A percentile compares a stretch with the other conserved stretches of the same genome.
Conservation (phyloP, 345 rosid genomes). For the Gossypium mustelinum region DNA sequence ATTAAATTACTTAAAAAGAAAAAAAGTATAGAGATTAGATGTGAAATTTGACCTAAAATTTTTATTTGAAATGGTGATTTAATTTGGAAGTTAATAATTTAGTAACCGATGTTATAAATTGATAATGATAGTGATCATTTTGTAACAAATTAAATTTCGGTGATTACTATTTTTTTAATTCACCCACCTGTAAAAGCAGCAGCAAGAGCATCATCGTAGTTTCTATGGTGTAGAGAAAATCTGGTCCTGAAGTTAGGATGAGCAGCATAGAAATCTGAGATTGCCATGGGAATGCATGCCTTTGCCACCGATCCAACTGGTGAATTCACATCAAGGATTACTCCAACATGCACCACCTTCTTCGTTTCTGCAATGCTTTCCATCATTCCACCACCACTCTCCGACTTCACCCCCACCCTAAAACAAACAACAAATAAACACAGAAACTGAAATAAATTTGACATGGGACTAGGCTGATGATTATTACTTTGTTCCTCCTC, state of each 20-base stretch:
- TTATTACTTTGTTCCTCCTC: neutral
- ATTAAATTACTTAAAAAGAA: too few species aligned
- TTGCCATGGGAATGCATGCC: slow-evolving; percentile 17
- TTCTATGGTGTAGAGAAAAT: neutral
- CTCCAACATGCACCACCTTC: slow-evolving; percentile 6
- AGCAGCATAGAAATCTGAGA: slow-evolving; percentile 17
- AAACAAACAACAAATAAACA: neutral
- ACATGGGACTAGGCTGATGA: neutral
- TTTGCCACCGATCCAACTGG: neutral
- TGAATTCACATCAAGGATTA: neutral
- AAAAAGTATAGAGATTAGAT: too few species aligned
- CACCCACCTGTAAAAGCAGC: slow-evolving; percentile 3
- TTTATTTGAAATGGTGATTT: too few species aligned
- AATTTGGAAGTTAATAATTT: too few species aligned
- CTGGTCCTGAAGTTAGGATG: slow-evolving; percentile 2
- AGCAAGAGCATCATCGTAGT: neutral
- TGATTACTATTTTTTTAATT: too few species aligned
- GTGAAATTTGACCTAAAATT: too few species aligned
- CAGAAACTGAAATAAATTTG: neutral
- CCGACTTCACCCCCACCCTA: neutral
- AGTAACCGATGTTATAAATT: too few species aligned
- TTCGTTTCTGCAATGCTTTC: neutral
- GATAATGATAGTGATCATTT: too few species aligned
- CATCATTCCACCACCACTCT: neutral
- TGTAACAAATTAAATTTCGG: too few species aligned